Evolutionary conservation across 163 green algal genomes (phyloP), one percentile per base, ranked within the genome.

Genomic region (Chlamydomonas reinhardtii): DNA sequence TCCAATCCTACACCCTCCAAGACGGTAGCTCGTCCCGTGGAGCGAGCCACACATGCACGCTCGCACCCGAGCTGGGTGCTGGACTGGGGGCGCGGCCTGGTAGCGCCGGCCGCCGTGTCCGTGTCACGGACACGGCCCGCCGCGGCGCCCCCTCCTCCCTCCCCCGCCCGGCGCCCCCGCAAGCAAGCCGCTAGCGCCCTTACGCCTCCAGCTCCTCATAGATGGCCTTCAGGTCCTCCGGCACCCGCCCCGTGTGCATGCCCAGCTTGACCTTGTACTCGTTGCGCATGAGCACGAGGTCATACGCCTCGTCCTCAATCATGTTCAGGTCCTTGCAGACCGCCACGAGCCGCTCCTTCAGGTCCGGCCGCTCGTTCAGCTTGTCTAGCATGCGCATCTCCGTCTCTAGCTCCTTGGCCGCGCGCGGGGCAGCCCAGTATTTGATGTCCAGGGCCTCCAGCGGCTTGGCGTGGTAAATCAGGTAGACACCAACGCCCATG

Each of bases 251-350:
- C 29, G 83, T 82, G 69, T 90, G 73, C 35, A 91, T 70, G 37
- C 89, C 89, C 74, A 93, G 69, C 61, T 87, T 77, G 24, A 91
- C 87, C 71, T 91, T 91, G 81, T 91, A 91, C 74, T 91, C 86
- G 35, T 93, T 92, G 68, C 92, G 84, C 90, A 94, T 94, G 62
- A 94, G 83, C 75, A 95, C 77, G 32, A 92, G 89, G 82, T 95
- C 92, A 62, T 95, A 95, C 29, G 83, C 64, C 86, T 93, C 89
- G 29, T 91, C 89, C 66, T 91, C 86, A n/a, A 93, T 84, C 77
- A 93, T 83, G 68, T 93, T 93, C 20, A 95, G 86, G 73, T 93
- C 39, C 84, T 89, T 88, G 56, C 73, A 80, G 34, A 89, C 82
- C 32, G 35, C 81, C 56, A 68, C 39, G 0, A 90, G 87, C 9